A percentile compares a stretch with the other conserved stretches of the same genome.
Evolutionary conservation across 805 yeast species (phyloP).

Genomic region (Pichia thaimueangensis): DNA sequence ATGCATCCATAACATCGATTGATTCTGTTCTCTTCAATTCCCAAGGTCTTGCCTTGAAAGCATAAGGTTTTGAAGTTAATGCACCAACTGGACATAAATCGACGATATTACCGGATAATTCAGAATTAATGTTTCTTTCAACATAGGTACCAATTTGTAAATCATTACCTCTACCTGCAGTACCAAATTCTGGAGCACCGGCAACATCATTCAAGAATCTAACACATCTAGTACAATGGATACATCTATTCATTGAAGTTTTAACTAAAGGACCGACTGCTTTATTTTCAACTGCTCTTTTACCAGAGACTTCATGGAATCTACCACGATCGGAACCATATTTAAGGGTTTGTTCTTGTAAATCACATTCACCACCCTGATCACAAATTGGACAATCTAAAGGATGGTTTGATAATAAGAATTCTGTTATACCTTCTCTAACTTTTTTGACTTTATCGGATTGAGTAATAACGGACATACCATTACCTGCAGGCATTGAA

Average conservation of each 20-base stretch:
- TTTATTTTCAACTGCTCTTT: constrained; percentile 86
- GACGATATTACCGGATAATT: constrained; percentile 78
- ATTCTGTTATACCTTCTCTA: constrained; percentile 87
- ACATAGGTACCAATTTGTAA: constrained; percentile 88
- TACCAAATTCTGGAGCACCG: constrained; percentile 87
- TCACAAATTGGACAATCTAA: constrained; percentile 90
- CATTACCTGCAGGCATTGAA: constrained; percentile 86
- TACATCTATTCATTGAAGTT: constrained; percentile 89
- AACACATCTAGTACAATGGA: constrained; percentile 88
- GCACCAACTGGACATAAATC: constrained; percentile 94
- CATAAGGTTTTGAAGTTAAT: constrained; percentile 81
- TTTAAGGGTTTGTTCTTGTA: constrained; percentile 80
- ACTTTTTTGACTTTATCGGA: constrained; percentile 74
- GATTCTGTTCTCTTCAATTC: constrained; percentile 85
- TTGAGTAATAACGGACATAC: constrained; percentile 81
- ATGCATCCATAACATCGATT: constrained; percentile 75
- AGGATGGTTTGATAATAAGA: constrained; percentile 83
- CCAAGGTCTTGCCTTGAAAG: constrained; percentile 93
- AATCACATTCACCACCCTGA: constrained; percentile 92
- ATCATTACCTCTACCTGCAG: constrained; percentile 86
- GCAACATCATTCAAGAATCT: constrained; percentile 87
- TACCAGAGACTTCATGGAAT: constrained; percentile 73
- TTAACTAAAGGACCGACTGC: constrained; percentile 85
- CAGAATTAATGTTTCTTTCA: constrained; percentile 77
- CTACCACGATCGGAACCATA: constrained; percentile 86